Base-by-base conservation (phyloP, 768 basidiomycete genomes). In the Boletus reticuloceps region DNA sequence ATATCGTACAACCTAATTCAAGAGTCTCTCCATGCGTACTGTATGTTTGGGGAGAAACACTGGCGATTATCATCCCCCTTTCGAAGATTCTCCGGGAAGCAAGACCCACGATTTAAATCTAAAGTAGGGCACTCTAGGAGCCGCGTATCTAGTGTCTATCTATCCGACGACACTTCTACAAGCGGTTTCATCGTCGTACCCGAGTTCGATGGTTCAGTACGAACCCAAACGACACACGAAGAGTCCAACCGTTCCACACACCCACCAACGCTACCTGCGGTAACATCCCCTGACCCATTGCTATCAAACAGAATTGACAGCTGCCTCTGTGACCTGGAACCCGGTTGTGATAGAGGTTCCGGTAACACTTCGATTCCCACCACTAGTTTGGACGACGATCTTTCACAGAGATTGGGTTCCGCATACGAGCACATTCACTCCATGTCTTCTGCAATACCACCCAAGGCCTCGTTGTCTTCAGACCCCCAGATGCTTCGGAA, bases 401-500 rank as follows among this genome's bases (percentile, higher is more conserved):
- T 71, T 14, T 46, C 53, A 25, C 55, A 53, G 39, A 64, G 69
- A 50, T 31, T 72, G 29, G 22, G 27, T 39, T 40, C 48, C 9
- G 68, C 70, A 43, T 68, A 69, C 45, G 55, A 57, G 11, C 54
- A 56, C n/a, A 66, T 72, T 17, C 61, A 45, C 13, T 58, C 49
- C 6, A 64, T 72, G 68, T 32, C 52, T 6, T 56, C 56, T 31
- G 51, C 51, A 29, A 5, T 54, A 46, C 53, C 64, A 41, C 53
- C 47, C 32, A 41, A 34, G 25, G 50, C 47, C 17, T 20, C 36
- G n/a, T 40, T 68, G 9, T 57, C 70, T 14, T 55, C 59, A n/a
- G 65, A 71, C 17, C 68, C 70, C 42, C 58, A 54, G 47, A 65
- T 53, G 11, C 56, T 60, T 58, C 67, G 56, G 46, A 69, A 65